Base-by-base conservation (phyloP, 1,284 basidiomycete genomes). In the Marasmius tenuissimus region DNA sequence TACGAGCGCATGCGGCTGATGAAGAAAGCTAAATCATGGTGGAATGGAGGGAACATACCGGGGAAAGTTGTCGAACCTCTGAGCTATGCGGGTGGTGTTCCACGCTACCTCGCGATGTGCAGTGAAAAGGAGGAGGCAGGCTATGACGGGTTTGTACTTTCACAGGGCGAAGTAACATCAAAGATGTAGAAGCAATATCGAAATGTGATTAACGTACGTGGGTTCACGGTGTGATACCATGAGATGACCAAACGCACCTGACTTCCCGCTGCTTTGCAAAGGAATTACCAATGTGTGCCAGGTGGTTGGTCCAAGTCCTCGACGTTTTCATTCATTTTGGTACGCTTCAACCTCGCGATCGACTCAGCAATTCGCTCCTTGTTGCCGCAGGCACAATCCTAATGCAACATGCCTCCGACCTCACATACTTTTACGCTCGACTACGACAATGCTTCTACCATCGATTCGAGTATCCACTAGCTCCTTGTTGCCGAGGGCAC, bases 21-120 rank as follows among this genome's bases (percentile, higher is more conserved):
- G n/a, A 37, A 18, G 20, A n/a, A 54, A 18, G 52, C 52, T 16
- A 54, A 54, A 35, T 54, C 52, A 18, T 54, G 52, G 52, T 54
- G 37, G n/a, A 54, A 35, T 38, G 52, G 52, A 37, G 52, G 34
- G 33, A 54, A 54, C 34, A 54, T 54, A 16, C 52, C 52, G 9
- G 52, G 52, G 9, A 54, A 54, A 16, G 34, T 45, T 8, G 49
- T 67, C 0, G 61, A 69, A 40, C 33, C 63, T 37, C 59, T 70
- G 50, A 68, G 65, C 56, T 69, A 68, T 22, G 62, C 66, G 5
- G 68, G 66, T 1, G 69, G 68, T 2, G 20, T 68, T 5, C 64
- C 65, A 2, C 10, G 57, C 11, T 70, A 70, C 54, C 58, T 16
- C 6, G 45, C 33, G 11, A 6, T 67, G 34, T 66, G 64, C 47